These are phyloP conservation scores for Hanseniaspora valbyensis DNA, from an alignment of 805 yeast genomes.

Conservation along the genomic window DNA sequence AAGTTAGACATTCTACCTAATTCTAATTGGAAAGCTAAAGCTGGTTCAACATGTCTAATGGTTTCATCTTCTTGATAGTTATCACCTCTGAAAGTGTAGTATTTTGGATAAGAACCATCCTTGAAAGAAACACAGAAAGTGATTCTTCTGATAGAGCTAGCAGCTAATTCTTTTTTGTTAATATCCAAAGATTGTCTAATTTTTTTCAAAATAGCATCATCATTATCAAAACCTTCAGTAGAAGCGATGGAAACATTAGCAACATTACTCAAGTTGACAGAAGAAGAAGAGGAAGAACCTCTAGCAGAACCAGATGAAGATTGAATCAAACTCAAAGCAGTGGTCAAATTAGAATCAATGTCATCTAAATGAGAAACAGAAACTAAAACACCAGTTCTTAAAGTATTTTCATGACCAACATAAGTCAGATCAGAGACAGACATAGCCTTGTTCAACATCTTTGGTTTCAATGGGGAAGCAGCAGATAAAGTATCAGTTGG, in stretches of 20 bases:
- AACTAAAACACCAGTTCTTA: slow-evolving; percentile 75
- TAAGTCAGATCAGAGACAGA: slow-evolving; percentile 88
- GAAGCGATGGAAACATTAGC: slow-evolving; percentile 68
- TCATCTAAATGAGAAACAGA: slow-evolving; percentile 80
- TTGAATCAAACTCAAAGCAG: slow-evolving; percentile 65
- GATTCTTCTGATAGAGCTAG: slow-evolving; percentile 76
- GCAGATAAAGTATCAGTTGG: slow-evolving; percentile 75
- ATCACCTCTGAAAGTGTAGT: slow-evolving; percentile 90
- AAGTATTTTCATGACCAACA: slow-evolving; percentile 65
- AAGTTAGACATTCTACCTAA: slow-evolving; percentile 88
- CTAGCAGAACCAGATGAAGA: slow-evolving; percentile 34
- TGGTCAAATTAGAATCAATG: slow-evolving; percentile 66
- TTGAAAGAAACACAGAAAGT: slow-evolving; percentile 79
- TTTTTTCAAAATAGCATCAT: slow-evolving; percentile 53
- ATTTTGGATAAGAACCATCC: slow-evolving; percentile 84
- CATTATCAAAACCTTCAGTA: slow-evolving; percentile 62
- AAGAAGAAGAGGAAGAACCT: slow-evolving; percentile 42
- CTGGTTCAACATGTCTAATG: slow-evolving; percentile 96
- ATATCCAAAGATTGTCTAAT: slow-evolving; percentile 57
- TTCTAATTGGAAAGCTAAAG: slow-evolving; percentile 94
- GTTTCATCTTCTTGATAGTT: slow-evolving; percentile 77
- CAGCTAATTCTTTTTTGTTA: slow-evolving; percentile 54
- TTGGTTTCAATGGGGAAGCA: slow-evolving; percentile 40
- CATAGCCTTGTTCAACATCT: slow-evolving; percentile 67
- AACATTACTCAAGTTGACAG: slow-evolving; percentile 57